Conservation (phyloP, 192 early-diverging fungal genomes). For the Backusella luteola region DNA sequence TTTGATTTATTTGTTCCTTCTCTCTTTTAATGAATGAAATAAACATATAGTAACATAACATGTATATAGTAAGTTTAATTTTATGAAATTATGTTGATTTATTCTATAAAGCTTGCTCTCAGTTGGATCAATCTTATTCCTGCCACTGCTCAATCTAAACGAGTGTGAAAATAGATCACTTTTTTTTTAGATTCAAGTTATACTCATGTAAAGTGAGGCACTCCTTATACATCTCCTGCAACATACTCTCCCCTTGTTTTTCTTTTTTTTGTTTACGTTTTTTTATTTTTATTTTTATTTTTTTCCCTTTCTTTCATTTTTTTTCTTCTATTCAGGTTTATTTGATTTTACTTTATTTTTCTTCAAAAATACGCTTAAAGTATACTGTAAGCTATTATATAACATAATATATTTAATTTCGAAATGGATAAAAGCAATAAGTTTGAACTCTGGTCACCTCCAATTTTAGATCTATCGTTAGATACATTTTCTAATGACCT, state of each 20-base stretch:
- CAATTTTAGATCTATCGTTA: constrained; percentile 4
- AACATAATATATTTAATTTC: background rate
- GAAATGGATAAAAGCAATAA: background rate
- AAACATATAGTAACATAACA: background rate
- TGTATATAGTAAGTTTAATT: background rate
- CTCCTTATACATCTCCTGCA: background rate
- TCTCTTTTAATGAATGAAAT: background rate
- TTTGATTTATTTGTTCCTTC: background rate
- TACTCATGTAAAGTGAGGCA: background rate
- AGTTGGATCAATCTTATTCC: background rate
- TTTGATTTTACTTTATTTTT: background rate
- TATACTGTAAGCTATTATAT: constrained; percentile 5
- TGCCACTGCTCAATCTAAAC: background rate
- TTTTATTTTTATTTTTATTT: background rate
- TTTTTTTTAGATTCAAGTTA: constrained; percentile 8
- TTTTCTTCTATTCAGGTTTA: background rate
- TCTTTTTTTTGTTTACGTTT: background rate
- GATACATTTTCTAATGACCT: constrained; percentile 9
- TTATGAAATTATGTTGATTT: background rate
- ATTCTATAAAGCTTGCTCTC: background rate
- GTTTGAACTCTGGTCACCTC: constrained; percentile 12
- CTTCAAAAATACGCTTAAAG: background rate
- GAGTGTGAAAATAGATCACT: background rate
- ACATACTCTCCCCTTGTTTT: constrained; percentile 7
- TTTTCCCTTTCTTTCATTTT: background rate